phyloP scores from a whole-genome alignment of 1,284 basidiomycete genomes.

The Apiotrichum laibachii region DNA sequence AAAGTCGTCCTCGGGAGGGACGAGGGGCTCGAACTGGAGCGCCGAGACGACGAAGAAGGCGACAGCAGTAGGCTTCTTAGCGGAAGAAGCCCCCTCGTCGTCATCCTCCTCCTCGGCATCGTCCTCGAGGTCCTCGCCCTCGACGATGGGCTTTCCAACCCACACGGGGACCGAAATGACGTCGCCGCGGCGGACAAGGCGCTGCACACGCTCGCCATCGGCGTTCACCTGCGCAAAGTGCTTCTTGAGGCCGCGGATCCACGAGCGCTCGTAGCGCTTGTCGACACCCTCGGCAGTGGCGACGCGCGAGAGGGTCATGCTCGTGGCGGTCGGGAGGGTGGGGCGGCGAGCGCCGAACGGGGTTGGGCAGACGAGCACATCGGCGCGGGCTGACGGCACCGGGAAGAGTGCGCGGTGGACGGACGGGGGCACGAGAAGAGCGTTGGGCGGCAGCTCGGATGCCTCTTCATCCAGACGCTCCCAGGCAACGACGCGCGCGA shows the following conservation, averaged over 20 bases:
- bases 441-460: conserved; percentile 54
- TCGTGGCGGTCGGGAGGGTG: conserved; percentile 66
- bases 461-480: conserved; percentile 52
- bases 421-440: conserved; percentile 56
- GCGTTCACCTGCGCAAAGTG: conserved; percentile 59
- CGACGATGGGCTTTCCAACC: conserved; percentile 54
- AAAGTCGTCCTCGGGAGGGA: conserved; percentile 49
- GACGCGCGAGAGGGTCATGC: conserved; percentile 76
- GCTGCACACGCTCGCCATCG: conserved; percentile 33
- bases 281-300: conserved; percentile 75
- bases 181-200: conserved; percentile 76
- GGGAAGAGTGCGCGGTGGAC: conserved; percentile 37
- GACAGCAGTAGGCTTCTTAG: conserved; percentile 46
- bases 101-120: conserved; percentile 43
- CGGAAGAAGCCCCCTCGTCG: conserved; percentile 25
- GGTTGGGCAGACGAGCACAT: conserved; percentile 45
- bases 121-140: conserved; percentile 43
- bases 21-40: conserved; percentile 62
- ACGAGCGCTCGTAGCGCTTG: conserved; percentile 68
- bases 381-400: conserved; percentile 10
- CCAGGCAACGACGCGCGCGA: conserved; percentile 61
- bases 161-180: conserved; percentile 71
- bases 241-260: conserved; percentile 65
- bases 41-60: conserved; percentile 79
- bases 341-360: conserved; percentile 54